Evolutionary conservation across 1,284 basidiomycete genomes (phyloP).

Genomic region (Ceratobasidium sp.): DNA sequence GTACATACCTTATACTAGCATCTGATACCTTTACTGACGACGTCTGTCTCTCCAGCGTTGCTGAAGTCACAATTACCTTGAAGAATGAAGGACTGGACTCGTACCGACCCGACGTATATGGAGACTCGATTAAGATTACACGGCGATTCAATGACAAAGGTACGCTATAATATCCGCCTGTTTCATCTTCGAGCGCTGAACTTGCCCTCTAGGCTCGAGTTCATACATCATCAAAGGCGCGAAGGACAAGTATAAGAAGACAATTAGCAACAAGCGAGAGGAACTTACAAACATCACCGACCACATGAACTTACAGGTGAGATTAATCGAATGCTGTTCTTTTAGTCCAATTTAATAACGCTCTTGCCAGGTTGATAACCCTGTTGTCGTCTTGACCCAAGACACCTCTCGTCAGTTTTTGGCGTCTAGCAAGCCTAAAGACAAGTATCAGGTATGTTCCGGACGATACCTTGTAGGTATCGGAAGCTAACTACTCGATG

Average conservation of each 20-base stretch:
- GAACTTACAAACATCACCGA: slow-evolving; percentile 91
- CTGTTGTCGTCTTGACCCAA: slow-evolving; percentile 94
- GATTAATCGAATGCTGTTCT: neutral
- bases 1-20: slow-evolving; percentile 52
- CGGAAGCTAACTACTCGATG: slow-evolving; percentile 24
- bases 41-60: slow-evolving; percentile 61
- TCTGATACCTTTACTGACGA: neutral
- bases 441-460: slow-evolving; percentile 86
- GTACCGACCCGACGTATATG: slow-evolving; percentile 85
- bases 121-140: slow-evolving; percentile 86
- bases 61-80: slow-evolving; percentile 84
- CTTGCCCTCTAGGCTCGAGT: slow-evolving; percentile 69
- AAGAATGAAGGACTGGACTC: slow-evolving; percentile 94
- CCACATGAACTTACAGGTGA: slow-evolving; percentile 89
- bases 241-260: slow-evolving; percentile 74
- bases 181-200: neutral
- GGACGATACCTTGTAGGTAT: slow-evolving; percentile 12
- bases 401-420: slow-evolving; percentile 87
- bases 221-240: slow-evolving; percentile 91
- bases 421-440: slow-evolving; percentile 82
- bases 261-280: slow-evolving; percentile 84
- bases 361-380: slow-evolving; percentile 83
- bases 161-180: neutral
- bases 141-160: slow-evolving; percentile 71
- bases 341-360: neutral